Evolutionary conservation across 2,329 filamentous ascomycete species (phyloP).

Genomic region (Xylaria sp.): DNA sequence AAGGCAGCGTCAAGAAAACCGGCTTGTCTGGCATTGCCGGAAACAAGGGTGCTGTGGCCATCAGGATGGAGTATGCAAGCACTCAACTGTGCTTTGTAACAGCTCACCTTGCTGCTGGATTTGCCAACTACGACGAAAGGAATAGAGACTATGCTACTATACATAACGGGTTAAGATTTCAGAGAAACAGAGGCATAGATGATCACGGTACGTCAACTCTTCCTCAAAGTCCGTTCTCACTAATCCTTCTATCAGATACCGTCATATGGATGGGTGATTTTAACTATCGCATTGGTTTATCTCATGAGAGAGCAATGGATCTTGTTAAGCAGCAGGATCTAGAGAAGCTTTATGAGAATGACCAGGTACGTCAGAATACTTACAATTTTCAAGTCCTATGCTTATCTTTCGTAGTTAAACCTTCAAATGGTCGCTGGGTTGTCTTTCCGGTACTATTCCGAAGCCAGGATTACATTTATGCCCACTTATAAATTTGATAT

Average conservation of each 20-base stretch:
- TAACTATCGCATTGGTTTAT: conserved; percentile 94
- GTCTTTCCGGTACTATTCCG: conserved; percentile 91
- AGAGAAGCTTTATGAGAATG: conserved; percentile 86
- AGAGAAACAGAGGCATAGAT: conserved; percentile 88
- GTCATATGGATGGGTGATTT: conserved; percentile 98
- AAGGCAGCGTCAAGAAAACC: conserved; percentile 92
- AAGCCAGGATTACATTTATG: conserved; percentile 86
- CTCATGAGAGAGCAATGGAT: conserved; percentile 79
- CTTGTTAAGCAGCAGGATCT: conserved; percentile 79
- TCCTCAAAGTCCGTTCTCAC: conserved; percentile 20
- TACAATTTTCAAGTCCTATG: background rate
- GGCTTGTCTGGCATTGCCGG: conserved; percentile 97
- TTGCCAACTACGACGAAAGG: conserved; percentile 95
- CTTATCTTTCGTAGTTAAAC: conserved; percentile 71
- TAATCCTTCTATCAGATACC: conserved; percentile 60
- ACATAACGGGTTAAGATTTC: conserved; percentile 86
- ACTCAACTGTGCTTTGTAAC: conserved; percentile 96
- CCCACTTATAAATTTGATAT: conserved; percentile 98
- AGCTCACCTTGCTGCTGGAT: conserved; percentile 94
- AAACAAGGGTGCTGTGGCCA: conserved; percentile 97
- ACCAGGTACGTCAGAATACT: conserved; percentile 69
- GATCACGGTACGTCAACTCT: conserved; percentile 74
- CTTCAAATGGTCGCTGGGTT: conserved; percentile 95
- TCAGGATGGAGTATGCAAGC: conserved; percentile 92
- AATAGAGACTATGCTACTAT: conserved; percentile 95